Percentiles rank a stretch among this genome's conserved stretches.
Conservation (phyloP, 179 eudicot species). For the Vitellaria paradoxa region DNA sequence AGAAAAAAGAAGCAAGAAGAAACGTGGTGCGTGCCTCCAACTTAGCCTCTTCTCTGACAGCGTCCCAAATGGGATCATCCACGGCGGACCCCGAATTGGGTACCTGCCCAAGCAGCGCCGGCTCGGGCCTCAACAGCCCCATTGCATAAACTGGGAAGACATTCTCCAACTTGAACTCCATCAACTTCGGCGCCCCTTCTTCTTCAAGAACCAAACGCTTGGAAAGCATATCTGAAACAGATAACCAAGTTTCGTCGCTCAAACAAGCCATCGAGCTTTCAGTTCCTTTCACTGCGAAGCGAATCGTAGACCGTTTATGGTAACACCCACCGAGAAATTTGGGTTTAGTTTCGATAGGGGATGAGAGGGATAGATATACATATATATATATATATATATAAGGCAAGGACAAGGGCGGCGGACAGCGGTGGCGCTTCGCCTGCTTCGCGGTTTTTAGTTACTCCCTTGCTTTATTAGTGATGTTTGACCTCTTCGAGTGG, state of each 20-base stretch:
- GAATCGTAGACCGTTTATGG: too few relatives aligned
- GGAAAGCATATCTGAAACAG: constrained; percentile 8
- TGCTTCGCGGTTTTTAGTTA: too few relatives aligned
- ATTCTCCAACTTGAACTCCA: constrained; percentile 33
- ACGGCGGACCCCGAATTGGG: constrained; percentile 21
- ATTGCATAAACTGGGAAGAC: constrained; percentile 60
- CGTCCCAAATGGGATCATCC: constrained; percentile 50
- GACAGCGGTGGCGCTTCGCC: too few relatives aligned
- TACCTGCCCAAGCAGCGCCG: neutral
- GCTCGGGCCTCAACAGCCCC: constrained; percentile 32
- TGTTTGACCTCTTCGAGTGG: too few relatives aligned
- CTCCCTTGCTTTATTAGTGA: too few relatives aligned
- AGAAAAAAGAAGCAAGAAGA: neutral
- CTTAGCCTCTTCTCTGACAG: constrained; percentile 52
- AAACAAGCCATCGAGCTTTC: constrained; percentile 18
- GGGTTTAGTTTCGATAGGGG: neutral
- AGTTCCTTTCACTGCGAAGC: neutral
- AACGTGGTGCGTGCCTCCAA: constrained; percentile 32
- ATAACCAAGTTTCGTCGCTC: constrained; percentile 15
- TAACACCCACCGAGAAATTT: neutral
- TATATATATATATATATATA: too few relatives aligned
- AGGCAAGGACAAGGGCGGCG: too few relatives aligned
- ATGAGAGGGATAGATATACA: neutral
- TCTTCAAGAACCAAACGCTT: neutral
- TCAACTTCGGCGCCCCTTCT: constrained; percentile 1